Evolutionary conservation across 169 alveolate genomes (phyloP).

Genomic region (Eimeria maxima): DNA sequence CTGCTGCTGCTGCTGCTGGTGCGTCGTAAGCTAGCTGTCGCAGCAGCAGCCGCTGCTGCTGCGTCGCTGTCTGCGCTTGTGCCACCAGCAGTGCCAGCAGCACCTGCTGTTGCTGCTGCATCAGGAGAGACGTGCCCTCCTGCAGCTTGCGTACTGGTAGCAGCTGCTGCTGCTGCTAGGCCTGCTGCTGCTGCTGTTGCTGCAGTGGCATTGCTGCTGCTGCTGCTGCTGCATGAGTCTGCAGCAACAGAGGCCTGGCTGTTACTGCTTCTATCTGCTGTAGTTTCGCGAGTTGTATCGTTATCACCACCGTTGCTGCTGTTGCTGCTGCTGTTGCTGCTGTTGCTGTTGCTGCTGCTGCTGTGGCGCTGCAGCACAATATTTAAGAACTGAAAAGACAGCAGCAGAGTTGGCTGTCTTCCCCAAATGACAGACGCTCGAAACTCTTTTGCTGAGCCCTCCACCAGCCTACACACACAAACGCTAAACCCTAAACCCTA

Average conservation of each 20-base stretch:
- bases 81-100: slow-evolving; percentile 36
- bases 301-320: not conserved
- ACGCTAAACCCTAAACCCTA: slow-evolving; percentile 48
- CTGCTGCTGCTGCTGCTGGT: slow-evolving; percentile 47
- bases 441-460: slow-evolving; percentile 18
- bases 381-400: slow-evolving; percentile 3
- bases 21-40: not conserved
- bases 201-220: not conserved
- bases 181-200: slow-evolving; percentile 32
- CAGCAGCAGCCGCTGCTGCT: not conserved
- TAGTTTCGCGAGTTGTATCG: not conserved
- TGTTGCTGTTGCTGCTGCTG: not conserved
- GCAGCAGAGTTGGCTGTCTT: slow-evolving; percentile 27
- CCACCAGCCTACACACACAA: slow-evolving; percentile 27
- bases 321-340: slow-evolving; percentile 10
- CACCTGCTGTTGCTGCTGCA: slow-evolving; percentile 43
- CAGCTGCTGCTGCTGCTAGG: not conserved
- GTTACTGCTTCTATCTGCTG: not conserved
- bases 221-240: slow-evolving; percentile 16
- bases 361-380: slow-evolving; percentile 34
- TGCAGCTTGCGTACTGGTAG: not conserved
- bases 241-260: slow-evolving; percentile 12
- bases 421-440: slow-evolving; percentile 35
- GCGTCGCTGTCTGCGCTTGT: not conserved
- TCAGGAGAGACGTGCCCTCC: not conserved